Percentiles rank a stretch among this genome's conserved stretches.
These are phyloP conservation scores for Aspergillus novoparasiticus DNA, from an alignment of 2,329 filamentous ascomycete genomes.

Conservation along the genomic window DNA sequence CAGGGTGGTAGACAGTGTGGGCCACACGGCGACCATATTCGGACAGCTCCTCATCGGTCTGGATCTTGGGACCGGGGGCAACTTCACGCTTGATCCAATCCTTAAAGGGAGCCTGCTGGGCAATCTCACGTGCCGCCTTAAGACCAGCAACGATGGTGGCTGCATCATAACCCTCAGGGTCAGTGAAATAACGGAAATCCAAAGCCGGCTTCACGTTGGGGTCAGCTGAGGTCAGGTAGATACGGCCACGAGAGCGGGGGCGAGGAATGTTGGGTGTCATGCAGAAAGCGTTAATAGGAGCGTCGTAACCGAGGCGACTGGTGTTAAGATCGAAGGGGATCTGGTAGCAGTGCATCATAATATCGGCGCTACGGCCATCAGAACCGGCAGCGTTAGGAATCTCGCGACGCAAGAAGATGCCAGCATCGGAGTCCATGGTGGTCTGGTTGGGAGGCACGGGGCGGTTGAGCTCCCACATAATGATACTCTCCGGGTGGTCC, in stretches of 20 bases:
- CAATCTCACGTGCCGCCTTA: constrained; percentile 75
- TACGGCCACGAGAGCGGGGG: constrained; percentile 72
- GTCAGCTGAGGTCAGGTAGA: constrained; percentile 76
- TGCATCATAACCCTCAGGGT: constrained; percentile 81
- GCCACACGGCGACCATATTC: constrained; percentile 80
- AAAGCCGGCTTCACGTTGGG: constrained; percentile 77
- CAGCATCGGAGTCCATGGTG: constrained; percentile 88
- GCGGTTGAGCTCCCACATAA: constrained; percentile 77
- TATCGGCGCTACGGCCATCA: constrained; percentile 76
- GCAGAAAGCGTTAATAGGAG: constrained; percentile 78
- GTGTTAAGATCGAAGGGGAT: constrained; percentile 92
- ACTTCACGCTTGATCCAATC: constrained; percentile 82
- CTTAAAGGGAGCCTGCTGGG: constrained; percentile 74
- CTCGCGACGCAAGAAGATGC: constrained; percentile 83
- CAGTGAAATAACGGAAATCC: constrained; percentile 88
- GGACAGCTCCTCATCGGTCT: constrained; percentile 77
- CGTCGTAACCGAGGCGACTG: constrained; percentile 72
- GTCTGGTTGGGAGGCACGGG: constrained; percentile 78
- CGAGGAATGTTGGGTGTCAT: constrained; percentile 92
- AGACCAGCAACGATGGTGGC: constrained; percentile 78
- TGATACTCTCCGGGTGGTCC: constrained; percentile 68
- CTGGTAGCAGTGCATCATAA: constrained; percentile 98
- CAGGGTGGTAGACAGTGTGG: constrained; percentile 89
- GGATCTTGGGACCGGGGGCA: constrained; percentile 71
- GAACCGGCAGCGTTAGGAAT: constrained; percentile 65